Evolutionary conservation across 176 grass and related monocot species (phyloP), one percentile per base, ranked within the genome.

Genomic region (Areca catechu): DNA sequence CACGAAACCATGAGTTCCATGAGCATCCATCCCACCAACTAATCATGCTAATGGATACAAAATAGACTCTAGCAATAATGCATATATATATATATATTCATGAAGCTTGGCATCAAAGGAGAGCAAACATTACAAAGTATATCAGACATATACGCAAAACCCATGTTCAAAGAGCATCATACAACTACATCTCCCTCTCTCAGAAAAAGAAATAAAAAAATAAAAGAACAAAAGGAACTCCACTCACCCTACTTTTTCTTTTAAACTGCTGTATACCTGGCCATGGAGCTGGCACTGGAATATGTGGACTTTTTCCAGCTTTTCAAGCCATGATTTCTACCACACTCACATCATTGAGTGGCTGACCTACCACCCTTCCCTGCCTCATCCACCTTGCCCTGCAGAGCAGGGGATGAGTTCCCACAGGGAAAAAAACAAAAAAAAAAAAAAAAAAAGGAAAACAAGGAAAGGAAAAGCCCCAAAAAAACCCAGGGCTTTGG

Each of bases 401-500:
- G 43, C 51, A 34, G 24, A 18, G 37, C 25, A 43, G 34, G 22
- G 51, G 65, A 37, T 54, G 65, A 27, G 24, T 16, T 19, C 65
- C 51, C 29, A 67, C 65, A 53, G 37, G 21, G 54, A 22, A 43
- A 16, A 54, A 67, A 59, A 62, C 18, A 25, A 63, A 56, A 23
- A 57, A 20, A 37, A 72, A 68, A 59, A 57, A 22, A 22, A 59
- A 51, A 19, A 57, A 24, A 37, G 69, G 55, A 57, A 75, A 52
- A 23, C 69, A 65, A 52, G 66, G 63, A 57, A 69, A 69, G 71
- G 76, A n/a, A n/a, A n/a, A n/a, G n/a, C n/a, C 76, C 76, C 80
- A 71, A 53, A 67, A 83, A 83, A 86, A 65, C 34, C 22, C 67
- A 76, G 52, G 62, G 76, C 82, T 79, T 84, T 76, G 63, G 74